Conservation (phyloP, 1,139 yeast genomes). For the Suhomyces ambrosiae region DNA sequence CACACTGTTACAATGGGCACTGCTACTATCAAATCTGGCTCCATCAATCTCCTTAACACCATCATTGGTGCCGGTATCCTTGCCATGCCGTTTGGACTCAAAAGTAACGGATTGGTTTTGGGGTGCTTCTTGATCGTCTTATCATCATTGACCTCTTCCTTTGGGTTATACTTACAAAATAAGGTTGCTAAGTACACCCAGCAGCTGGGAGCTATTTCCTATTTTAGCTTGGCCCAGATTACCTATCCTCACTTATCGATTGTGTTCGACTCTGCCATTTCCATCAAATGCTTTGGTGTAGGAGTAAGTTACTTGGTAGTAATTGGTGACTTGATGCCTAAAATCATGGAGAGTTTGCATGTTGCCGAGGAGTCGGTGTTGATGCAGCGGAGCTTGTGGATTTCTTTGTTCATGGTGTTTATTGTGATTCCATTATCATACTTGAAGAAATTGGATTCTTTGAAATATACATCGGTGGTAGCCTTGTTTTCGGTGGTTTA, state of each 20-base stretch:
- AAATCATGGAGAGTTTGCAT: slow-evolving; percentile 53
- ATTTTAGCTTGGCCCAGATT: slow-evolving; percentile 54
- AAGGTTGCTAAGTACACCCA: slow-evolving; percentile 52
- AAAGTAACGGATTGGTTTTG: slow-evolving; percentile 51
- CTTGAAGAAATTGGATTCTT: slow-evolving; percentile 74
- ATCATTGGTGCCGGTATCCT: slow-evolving; percentile 59
- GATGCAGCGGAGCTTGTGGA: slow-evolving; percentile 66
- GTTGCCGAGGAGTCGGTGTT: slow-evolving; percentile 26
- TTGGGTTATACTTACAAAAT: slow-evolving; percentile 55
- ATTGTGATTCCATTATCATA: slow-evolving; percentile 74
- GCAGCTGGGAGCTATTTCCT: slow-evolving; percentile 53
- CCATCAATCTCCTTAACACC: slow-evolving; percentile 55
- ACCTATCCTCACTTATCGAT: slow-evolving; percentile 54
- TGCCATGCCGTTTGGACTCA: slow-evolving; percentile 59
- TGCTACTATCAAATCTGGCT: slow-evolving; percentile 52
- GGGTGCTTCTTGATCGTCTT: slow-evolving; percentile 49
- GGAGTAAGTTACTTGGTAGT: slow-evolving; percentile 86
- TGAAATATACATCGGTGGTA: slow-evolving; percentile 83
- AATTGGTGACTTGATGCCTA: slow-evolving; percentile 90
- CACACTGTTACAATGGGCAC: slow-evolving; percentile 17
- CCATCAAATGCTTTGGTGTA: slow-evolving; percentile 81
- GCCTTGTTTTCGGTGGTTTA: slow-evolving; percentile 83
- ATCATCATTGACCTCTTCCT: slow-evolving; percentile 53
- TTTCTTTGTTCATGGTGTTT: slow-evolving; percentile 58
- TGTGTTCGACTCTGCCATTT: slow-evolving; percentile 52